Evolutionary conservation across 2,329 filamentous ascomycete species (phyloP).

Genomic region (Pseudohalonectria lignicola): DNA sequence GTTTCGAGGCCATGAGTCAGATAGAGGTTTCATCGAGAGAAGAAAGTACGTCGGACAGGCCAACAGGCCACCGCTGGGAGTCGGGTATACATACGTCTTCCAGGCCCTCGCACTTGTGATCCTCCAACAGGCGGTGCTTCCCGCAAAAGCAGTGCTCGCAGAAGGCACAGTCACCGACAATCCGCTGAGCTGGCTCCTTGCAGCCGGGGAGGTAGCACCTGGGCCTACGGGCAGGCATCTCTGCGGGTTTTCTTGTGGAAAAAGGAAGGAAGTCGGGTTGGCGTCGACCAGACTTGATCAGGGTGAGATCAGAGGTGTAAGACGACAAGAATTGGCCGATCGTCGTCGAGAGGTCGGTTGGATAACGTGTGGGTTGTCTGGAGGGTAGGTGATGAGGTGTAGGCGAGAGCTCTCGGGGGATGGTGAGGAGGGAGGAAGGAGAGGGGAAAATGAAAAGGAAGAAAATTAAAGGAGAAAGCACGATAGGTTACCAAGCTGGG

Average conservation of each 20-base stretch:
- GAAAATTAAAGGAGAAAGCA: neutral
- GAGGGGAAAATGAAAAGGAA: neutral
- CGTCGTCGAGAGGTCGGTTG: neutral
- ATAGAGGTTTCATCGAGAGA: no score
- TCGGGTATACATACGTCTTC: constrained; percentile 59
- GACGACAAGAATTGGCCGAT: neutral
- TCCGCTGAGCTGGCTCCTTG: constrained; percentile 77
- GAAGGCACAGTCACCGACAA: constrained; percentile 93
- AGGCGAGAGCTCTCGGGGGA: neutral
- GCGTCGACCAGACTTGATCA: no score
- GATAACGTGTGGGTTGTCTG: neutral
- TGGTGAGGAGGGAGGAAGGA: neutral
- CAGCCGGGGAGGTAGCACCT: constrained; percentile 86
- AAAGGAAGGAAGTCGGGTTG: neutral
- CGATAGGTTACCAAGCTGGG: neutral
- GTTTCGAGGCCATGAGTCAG: no score
- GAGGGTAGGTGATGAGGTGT: neutral
- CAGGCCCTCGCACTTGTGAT: constrained; percentile 83
- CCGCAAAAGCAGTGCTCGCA: constrained; percentile 91
- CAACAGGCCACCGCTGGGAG: constrained; percentile 14
- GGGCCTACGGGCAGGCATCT: constrained; percentile 68
- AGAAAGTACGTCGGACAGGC: constrained; percentile 16
- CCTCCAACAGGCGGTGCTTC: constrained; percentile 86
- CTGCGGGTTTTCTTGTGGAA: no score
- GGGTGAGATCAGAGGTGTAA: neutral